These are phyloP conservation scores for Fraxinus dipetala DNA, from an alignment of 305 asterid species.

Conservation along the genomic window DNA sequence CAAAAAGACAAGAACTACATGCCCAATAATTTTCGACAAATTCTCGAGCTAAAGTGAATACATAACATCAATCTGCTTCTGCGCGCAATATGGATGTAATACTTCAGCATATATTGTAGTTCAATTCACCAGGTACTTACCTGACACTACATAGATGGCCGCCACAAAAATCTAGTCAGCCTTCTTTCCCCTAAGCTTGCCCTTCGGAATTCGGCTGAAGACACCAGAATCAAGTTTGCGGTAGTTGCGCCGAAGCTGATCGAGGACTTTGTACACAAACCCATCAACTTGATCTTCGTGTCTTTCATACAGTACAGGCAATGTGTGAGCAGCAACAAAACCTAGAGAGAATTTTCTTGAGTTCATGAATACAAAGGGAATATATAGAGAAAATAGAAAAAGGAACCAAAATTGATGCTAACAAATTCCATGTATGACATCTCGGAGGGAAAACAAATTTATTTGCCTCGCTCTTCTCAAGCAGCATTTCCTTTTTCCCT, in stretches of 20 bases:
- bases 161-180: conserved; percentile 31
- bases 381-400: neutral
- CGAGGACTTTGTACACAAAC: conserved; percentile 39
- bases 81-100: neutral
- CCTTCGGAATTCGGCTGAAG: conserved; percentile 51
- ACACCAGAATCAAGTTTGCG: conserved; percentile 58
- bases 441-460: neutral
- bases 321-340: conserved; percentile 79
- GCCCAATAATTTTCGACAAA: neutral
- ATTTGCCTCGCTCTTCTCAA: neutral
- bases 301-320: conserved; percentile 70
- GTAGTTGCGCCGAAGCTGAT: conserved; percentile 53
- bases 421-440: neutral
- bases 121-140: neutral
- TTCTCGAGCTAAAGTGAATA: neutral
- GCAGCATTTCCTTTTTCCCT: neutral
- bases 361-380: neutral
- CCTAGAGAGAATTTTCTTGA: conserved; percentile 33
- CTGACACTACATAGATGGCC: neutral
- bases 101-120: neutral
- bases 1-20: neutral
- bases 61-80: neutral
- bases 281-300: conserved; percentile 67
- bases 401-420: neutral
- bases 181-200: conserved; percentile 50